Evolutionary conservation across 441 rosid species (phyloP), one percentile per base, ranked within the genome.

Genomic region (Populus hybrid): DNA sequence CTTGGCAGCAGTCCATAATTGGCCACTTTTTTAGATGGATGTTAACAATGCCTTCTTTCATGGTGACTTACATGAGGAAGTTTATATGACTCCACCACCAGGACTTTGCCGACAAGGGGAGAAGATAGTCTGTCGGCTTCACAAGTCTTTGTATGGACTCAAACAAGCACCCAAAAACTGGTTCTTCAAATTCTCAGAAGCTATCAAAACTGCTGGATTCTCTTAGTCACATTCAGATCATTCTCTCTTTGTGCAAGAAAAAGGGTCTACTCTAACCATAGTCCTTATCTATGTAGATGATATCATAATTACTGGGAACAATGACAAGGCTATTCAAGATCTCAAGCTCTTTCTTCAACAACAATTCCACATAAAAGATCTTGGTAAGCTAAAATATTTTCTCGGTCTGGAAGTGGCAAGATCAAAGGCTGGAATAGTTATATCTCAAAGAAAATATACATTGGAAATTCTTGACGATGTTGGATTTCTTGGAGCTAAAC

Each of bases 151-250:
- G 8, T 18, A 54, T 18, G 21, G 61, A 2, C 61, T 54, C 1
- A 6, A 18, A 6, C 21, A 54, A 54, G 61, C 21, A 5, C 61
- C 61, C 0, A 18, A 0, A 18, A 54, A 54, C 8, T 54, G 9
- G 61, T 18, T 54, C 2, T 2, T 9, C 0, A 54, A 54, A 0
- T 54, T 54, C 3, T 54, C 1, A 0, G 3, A 54, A 1, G n/a
- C 21, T 0, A 54, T 54, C 0, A 54, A 54, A 6, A 54, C 0
- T 0, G 3, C 0, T 18, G 0, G n/a, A 8, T 50, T 50, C 20
- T 5, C 8, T 50, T 21, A 50, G 6, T 50, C 59, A 5, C 59
- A 16, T n/a, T 16, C 2, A 1, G n/a, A 50, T 1, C 59, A 50
- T 16, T 50, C 59, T 1, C 21, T 50, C 3, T 50, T 50, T 16